Evolutionary conservation across 2,329 filamentous ascomycete genomes (phyloP).

Genomic region (Ceratocystis colombiana): DNA sequence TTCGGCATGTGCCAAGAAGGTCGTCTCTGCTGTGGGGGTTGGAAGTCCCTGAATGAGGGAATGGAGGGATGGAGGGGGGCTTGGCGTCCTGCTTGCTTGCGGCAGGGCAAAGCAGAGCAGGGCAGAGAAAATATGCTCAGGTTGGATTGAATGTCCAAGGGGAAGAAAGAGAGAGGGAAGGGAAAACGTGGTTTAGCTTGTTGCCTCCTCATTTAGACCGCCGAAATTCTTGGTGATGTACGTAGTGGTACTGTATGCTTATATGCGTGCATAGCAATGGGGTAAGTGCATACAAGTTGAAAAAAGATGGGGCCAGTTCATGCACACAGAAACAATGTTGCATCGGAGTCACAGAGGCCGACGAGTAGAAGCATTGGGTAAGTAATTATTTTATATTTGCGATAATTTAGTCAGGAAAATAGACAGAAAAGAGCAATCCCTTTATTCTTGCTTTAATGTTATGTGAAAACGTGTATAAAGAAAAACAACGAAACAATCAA

Average conservation of each 20-base stretch:
- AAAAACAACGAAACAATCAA: not conserved
- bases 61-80: not conserved
- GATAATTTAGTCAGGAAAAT: no score
- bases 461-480: not conserved
- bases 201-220: not conserved
- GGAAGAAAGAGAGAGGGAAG: not conserved
- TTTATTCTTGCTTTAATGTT: not conserved
- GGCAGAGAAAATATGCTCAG: not conserved
- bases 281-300: no score
- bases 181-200: not conserved
- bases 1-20: slow-evolving; percentile 6
- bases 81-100: not conserved
- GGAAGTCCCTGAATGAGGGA: not conserved
- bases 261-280: not conserved
- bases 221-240: not conserved
- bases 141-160: not conserved
- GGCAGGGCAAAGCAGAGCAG: not conserved
- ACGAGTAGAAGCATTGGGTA: no score
- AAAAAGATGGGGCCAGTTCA: no score
- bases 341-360: no score
- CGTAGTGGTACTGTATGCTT: no score
- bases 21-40: not conserved
- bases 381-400: no score
- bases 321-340: no score
- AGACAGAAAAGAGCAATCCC: no score